Conservation (phyloP, 345 rosid genomes). For the Murraya koenigii region DNA sequence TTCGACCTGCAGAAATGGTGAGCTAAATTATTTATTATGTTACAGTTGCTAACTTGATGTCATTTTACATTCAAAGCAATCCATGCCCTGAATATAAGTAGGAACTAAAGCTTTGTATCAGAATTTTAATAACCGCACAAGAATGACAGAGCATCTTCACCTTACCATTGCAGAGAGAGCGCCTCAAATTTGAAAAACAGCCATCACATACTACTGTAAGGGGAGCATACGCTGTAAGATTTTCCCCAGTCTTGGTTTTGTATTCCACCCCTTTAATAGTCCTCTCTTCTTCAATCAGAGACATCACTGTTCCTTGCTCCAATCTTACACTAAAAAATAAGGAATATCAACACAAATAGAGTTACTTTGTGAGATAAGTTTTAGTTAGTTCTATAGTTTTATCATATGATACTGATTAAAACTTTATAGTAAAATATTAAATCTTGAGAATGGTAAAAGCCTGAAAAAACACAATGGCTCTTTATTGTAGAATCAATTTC, state of each 20-base stretch:
- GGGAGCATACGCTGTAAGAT: background rate
- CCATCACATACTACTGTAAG: slow-evolving; percentile 7
- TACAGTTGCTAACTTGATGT: background rate
- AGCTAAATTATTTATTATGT: background rate
- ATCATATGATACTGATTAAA: background rate
- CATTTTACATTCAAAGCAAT: background rate
- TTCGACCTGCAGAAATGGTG: background rate
- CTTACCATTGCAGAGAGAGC: background rate
- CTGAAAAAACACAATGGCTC: background rate
- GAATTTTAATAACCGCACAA: background rate
- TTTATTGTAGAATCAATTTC: background rate
- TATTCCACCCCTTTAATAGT: slow-evolving; percentile 4
- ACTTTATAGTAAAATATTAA: background rate
- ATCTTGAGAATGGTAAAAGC: background rate
- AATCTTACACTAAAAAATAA: slow-evolving; percentile 1
- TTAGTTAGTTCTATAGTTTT: background rate
- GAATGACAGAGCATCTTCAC: background rate
- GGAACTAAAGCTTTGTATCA: background rate
- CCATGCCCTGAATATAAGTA: background rate
- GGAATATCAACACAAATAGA: too few relatives aligned
- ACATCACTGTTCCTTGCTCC: slow-evolving; percentile 6
- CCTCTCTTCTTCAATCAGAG: slow-evolving; percentile 6
- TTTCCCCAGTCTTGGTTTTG: background rate
- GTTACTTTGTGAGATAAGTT: background rate
- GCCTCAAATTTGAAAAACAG: background rate